Conservation (phyloP, 2,329 filamentous ascomycete genomes). For the Paecilomyces formosus region DNA sequence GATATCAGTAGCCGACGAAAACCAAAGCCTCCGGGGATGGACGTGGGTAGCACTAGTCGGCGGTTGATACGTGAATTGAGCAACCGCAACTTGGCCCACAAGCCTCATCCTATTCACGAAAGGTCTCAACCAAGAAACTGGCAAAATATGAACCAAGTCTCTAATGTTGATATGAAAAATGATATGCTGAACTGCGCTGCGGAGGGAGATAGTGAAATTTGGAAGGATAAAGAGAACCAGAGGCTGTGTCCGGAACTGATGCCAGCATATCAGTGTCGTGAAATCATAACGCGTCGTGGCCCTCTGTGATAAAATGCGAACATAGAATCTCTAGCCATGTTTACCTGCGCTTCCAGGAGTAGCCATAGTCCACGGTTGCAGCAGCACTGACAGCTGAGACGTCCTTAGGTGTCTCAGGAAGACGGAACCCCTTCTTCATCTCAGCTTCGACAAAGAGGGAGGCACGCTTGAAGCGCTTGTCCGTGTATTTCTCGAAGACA, state of each 20-base stretch:
- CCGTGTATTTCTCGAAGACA: constrained; percentile 86
- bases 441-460: constrained; percentile 72
- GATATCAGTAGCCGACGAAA: constrained; percentile 52
- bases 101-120: background rate
- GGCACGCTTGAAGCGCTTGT: constrained; percentile 79
- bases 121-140: background rate
- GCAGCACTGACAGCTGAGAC: constrained; percentile 8
- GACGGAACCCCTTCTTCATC: constrained; percentile 53
- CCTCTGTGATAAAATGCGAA: background rate
- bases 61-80: constrained; percentile 69
- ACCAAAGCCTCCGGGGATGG: constrained; percentile 52
- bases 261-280: background rate
- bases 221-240: background rate
- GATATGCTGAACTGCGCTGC: background rate
- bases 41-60: constrained; percentile 26
- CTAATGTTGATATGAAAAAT: constrained; percentile 9
- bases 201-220: background rate
- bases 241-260: background rate
- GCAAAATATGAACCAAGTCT: constrained; percentile 1
- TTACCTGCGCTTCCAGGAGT: constrained; percentile 13
- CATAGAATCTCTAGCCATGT: background rate
- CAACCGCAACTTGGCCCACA: constrained; percentile 48
- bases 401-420: constrained; percentile 31
- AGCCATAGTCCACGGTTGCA: constrained; percentile 6
- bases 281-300: background rate